phyloP scores from a whole-genome alignment of 306 rosid genomes.

The Fragaria iinumae region DNA sequence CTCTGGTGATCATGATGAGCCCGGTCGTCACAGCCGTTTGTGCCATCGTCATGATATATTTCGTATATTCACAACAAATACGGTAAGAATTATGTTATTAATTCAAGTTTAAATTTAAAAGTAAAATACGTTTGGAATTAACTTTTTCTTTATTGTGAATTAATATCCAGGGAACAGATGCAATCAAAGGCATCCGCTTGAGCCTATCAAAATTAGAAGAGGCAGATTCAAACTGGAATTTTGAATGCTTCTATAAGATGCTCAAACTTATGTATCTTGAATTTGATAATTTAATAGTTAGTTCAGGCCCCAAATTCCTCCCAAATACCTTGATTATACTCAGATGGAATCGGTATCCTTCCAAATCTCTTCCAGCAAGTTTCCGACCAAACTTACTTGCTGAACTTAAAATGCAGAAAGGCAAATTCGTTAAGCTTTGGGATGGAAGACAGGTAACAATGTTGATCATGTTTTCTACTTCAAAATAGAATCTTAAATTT shows the following conservation, averaged over 20 bases:
- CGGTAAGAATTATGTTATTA: background rate
- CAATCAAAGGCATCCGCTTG: conserved; percentile 9
- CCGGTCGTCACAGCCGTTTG: conserved; percentile 18
- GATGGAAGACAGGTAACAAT: no score
- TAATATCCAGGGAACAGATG: conserved; percentile 9
- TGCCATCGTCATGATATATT: conserved; percentile 22
- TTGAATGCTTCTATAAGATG: conserved; percentile 16
- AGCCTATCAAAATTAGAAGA: background rate
- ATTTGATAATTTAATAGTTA: background rate
- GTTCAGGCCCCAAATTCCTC: conserved; percentile 3
- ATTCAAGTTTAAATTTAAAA: background rate
- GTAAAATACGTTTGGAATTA: background rate
- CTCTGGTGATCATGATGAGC: background rate
- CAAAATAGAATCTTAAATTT: no score
- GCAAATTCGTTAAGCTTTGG: conserved; percentile 17
- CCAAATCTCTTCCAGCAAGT: background rate
- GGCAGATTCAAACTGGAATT: conserved; percentile 18
- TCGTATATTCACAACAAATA: conserved; percentile 17
- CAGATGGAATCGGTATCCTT: conserved; percentile 20
- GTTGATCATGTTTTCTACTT: no score
- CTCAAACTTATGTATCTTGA: conserved; percentile 9
- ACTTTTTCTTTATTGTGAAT: background rate
- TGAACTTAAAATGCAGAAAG: background rate
- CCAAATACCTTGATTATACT: conserved; percentile 8
- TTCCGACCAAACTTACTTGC: background rate